phyloP scores from a whole-genome alignment of 345 rosid species.

The Garcia nutans region DNA sequence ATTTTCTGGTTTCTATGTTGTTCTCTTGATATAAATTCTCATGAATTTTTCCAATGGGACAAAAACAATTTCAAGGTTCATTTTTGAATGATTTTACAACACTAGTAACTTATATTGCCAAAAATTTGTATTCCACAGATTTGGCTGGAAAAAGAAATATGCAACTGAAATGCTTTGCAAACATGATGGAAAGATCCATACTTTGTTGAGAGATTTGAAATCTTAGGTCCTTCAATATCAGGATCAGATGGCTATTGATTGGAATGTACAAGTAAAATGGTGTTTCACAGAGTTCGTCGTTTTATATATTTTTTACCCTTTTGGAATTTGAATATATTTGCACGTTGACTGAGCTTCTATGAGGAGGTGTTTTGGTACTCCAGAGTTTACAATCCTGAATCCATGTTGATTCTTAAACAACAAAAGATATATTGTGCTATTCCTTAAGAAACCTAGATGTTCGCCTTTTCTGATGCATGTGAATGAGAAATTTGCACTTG shows the following conservation, averaged over 20 bases:
- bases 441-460: too few relatives aligned
- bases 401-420: background rate
- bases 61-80: background rate
- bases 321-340: background rate
- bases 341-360: background rate
- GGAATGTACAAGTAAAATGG: background rate
- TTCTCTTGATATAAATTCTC: background rate
- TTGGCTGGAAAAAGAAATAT: background rate
- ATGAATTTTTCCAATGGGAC: background rate
- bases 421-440: background rate
- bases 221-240: background rate
- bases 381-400: too few relatives aligned
- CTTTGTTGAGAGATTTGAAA: background rate
- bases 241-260: background rate
- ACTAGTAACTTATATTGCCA: background rate
- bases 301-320: background rate
- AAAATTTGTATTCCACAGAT: constrained; percentile 4
- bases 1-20: background rate
- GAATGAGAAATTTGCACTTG: background rate
- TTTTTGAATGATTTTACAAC: too few relatives aligned
- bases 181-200: background rate
- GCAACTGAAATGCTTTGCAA: background rate
- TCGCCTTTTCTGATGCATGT: too few relatives aligned
- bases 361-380: background rate
- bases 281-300: background rate